These are phyloP conservation scores for Candida lessepsii DNA, from an alignment of 805 yeast species.

Conservation along the genomic window DNA sequence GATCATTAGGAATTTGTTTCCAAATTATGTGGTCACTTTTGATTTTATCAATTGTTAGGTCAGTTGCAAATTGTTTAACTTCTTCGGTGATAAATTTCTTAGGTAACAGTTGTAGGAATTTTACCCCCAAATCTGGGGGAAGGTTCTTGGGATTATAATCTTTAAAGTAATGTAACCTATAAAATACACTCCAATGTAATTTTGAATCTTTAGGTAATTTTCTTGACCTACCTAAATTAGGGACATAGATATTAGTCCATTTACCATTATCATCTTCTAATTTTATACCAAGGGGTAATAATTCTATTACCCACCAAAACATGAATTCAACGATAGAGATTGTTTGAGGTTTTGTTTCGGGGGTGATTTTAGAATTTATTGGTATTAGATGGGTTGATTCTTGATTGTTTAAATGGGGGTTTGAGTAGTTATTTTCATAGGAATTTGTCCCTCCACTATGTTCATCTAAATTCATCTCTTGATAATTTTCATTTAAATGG, in stretches of 20 bases:
- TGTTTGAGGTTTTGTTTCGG: too few relatives aligned
- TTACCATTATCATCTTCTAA: constrained; percentile 46
- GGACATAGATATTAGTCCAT: constrained; percentile 51
- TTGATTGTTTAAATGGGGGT: too few relatives aligned
- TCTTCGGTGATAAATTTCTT: constrained; percentile 3
- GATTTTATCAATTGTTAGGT: constrained; percentile 17
- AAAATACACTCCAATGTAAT: constrained; percentile 64
- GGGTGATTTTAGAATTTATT: too few relatives aligned
- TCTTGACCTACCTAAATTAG: constrained; percentile 57
- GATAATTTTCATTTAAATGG: too few relatives aligned
- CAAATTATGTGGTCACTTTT: constrained; percentile 22
- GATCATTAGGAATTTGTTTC: constrained; percentile 34
- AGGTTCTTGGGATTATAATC: constrained; percentile 44
- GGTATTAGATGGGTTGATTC: too few relatives aligned
- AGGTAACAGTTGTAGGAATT: constrained; percentile 22
- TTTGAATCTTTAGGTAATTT: constrained; percentile 46
- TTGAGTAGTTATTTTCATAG: too few relatives aligned
- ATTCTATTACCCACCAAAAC: constrained; percentile 63
- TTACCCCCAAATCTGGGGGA: constrained; percentile 19
- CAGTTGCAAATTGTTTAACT: constrained; percentile 14
- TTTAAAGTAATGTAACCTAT: constrained; percentile 48
- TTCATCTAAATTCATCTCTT: too few relatives aligned
- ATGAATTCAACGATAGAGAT: constrained; percentile 28
- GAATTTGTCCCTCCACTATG: too few relatives aligned
- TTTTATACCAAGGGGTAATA: constrained; percentile 56